phyloP scores from a whole-genome alignment of 2,329 filamentous ascomycete genomes.

The Orbilia brochopaga region DNA sequence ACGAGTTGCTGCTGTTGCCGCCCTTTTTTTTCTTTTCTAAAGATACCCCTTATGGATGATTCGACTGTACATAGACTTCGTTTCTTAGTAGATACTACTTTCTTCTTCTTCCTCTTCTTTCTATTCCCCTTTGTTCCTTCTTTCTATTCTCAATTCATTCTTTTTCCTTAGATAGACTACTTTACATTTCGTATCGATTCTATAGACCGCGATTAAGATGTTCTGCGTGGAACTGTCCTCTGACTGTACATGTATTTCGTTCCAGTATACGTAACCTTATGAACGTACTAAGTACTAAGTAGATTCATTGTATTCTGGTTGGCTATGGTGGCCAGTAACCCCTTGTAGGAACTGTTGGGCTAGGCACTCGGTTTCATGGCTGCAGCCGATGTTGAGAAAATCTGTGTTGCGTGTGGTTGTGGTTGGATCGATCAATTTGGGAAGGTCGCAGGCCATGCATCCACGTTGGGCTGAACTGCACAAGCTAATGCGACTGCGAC shows the following conservation, averaged over 20 bases:
- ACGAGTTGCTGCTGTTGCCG: conserved; percentile 3
- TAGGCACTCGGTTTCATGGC: background rate
- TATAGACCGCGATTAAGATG: no score
- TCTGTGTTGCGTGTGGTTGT: conserved; percentile 38
- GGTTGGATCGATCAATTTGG: conserved; percentile 26
- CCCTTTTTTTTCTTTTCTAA: conserved; percentile 7
- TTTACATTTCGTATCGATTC: no score
- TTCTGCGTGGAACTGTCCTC: no score
- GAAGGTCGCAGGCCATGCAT: conserved; percentile 20
- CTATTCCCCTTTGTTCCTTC: no score
- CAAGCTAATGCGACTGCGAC: background rate
- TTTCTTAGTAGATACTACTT: conserved; percentile 19
- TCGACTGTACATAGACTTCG: conserved; percentile 35
- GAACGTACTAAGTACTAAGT: no score
- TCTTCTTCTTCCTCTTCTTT: conserved; percentile 17
- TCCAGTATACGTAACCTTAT: no score
- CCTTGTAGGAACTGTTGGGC: no score
- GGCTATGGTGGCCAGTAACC: no score
- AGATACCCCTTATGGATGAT: conserved; percentile 2
- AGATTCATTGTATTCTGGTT: no score
- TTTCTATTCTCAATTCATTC: no score
- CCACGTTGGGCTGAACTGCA: background rate
- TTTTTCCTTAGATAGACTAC: no score
- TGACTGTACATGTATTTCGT: no score
- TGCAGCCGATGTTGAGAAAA: background rate